Percentiles rank a stretch among this genome's conserved stretches.
Evolutionary conservation across 148 eudicot species (phyloP).

Genomic region (Diospyros kaki): DNA sequence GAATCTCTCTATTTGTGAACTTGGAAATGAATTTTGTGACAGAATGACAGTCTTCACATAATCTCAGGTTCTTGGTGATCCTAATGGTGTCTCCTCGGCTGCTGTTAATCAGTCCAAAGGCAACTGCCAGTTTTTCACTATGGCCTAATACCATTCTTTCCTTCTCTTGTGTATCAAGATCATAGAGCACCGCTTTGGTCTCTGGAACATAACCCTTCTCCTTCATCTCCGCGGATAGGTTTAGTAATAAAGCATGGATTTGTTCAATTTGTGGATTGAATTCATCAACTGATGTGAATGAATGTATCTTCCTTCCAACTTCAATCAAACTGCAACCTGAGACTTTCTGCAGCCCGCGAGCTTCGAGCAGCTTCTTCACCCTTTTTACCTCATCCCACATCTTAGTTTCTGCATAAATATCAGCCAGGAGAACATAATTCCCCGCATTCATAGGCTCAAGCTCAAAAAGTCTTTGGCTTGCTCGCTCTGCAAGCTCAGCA

Average conservation of each 20-base stretch:
- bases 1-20: slow-evolving; percentile 65
- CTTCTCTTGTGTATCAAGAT: slow-evolving; percentile 71
- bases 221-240: slow-evolving; percentile 75
- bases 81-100: slow-evolving; percentile 63
- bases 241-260: slow-evolving; percentile 61
- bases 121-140: slow-evolving; percentile 90
- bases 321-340: slow-evolving; percentile 88
- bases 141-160: slow-evolving; percentile 79
- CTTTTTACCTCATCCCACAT: slow-evolving; percentile 79
- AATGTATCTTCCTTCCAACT: slow-evolving; percentile 55
- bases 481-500: slow-evolving; percentile 83
- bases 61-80: slow-evolving; percentile 82
- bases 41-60: slow-evolving; percentile 94
- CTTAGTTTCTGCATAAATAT: slow-evolving; percentile 70
- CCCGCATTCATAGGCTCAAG: slow-evolving; percentile 94
- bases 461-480: slow-evolving; percentile 61
- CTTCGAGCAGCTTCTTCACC: slow-evolving; percentile 59
- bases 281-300: slow-evolving; percentile 74
- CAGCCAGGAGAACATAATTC: slow-evolving; percentile 80
- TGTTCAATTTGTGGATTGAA: slow-evolving; percentile 72
- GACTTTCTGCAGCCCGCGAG: slow-evolving; percentile 64
- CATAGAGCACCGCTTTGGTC: slow-evolving; percentile 65
- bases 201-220: slow-evolving; percentile 66
- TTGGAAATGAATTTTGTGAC: slow-evolving; percentile 77
- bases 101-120: slow-evolving; percentile 75